These are phyloP conservation scores for Aspergillus caelatus DNA, from an alignment of 2,329 filamentous ascomycete genomes.

Conservation along the genomic window DNA sequence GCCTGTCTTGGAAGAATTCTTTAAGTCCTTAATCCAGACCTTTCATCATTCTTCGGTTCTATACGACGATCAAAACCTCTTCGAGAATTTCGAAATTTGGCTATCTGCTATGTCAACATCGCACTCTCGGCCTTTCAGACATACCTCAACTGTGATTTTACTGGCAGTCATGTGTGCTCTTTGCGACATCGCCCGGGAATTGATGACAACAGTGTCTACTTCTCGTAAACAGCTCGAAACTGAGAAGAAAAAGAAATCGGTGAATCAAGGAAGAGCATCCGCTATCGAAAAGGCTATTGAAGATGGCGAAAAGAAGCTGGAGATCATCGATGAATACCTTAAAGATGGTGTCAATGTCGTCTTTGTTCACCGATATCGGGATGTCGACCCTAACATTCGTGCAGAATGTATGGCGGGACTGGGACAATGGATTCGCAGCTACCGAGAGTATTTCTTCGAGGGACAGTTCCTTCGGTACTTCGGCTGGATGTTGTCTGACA, in stretches of 20 bases:
- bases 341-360: conserved; percentile 89
- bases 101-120: conserved; percentile 89
- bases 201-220: conserved; percentile 73
- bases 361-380: conserved; percentile 93
- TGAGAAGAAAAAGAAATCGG: conserved; percentile 70
- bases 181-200: conserved; percentile 70
- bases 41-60: conserved; percentile 81
- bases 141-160: conserved; percentile 86
- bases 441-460: conserved; percentile 88
- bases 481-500: conserved; percentile 92
- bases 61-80: conserved; percentile 73
- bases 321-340: conserved; percentile 70
- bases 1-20: conserved; percentile 75
- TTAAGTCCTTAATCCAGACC: conserved; percentile 72
- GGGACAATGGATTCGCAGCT: conserved; percentile 81
- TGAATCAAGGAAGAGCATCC: conserved; percentile 77
- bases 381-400: conserved; percentile 86
- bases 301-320: conserved; percentile 69
- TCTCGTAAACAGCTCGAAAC: conserved; percentile 77
- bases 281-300: conserved; percentile 73
- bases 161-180: conserved; percentile 78
- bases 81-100: conserved; percentile 91
- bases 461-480: conserved; percentile 89
- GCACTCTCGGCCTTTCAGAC: conserved; percentile 82
- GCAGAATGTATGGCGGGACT: conserved; percentile 85